phyloP scores from a whole-genome alignment of 768 basidiomycete genomes.

The Strobilomyces confusus region DNA sequence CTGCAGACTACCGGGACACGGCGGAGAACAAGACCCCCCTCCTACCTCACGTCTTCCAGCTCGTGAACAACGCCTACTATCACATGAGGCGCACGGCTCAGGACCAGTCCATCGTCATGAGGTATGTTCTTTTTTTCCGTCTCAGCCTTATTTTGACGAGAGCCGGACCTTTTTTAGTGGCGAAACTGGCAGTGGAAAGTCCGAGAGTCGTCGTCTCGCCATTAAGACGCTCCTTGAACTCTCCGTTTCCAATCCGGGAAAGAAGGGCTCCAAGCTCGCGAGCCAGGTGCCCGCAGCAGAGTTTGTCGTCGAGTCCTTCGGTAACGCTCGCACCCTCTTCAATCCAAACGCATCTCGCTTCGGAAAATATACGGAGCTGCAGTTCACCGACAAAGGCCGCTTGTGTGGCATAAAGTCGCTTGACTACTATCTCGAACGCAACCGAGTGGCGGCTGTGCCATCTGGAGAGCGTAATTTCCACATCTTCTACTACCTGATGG shows the following conservation, averaged over 20 bases:
- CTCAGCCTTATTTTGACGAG: not conserved
- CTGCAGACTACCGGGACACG: slow-evolving; percentile 79
- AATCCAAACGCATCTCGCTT: slow-evolving; percentile 96
- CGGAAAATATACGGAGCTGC: slow-evolving; percentile 96
- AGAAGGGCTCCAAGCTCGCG: slow-evolving; percentile 89
- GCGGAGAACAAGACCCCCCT: slow-evolving; percentile 54
- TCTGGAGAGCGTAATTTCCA: slow-evolving; percentile 96
- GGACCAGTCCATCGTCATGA: slow-evolving; percentile 87
- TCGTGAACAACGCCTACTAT: slow-evolving; percentile 90
- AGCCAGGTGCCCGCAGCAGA: slow-evolving; percentile 87
- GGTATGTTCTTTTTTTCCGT: slow-evolving; percentile 43
- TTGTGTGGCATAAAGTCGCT: slow-evolving; percentile 89
- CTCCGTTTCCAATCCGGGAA: slow-evolving; percentile 81
- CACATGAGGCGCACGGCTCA: slow-evolving; percentile 93
- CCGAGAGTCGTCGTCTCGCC: slow-evolving; percentile 83
- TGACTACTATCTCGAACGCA: slow-evolving; percentile 93
- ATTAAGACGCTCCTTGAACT: slow-evolving; percentile 93
- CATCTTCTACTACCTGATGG: slow-evolving; percentile 95
- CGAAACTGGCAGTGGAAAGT: slow-evolving; percentile 91
- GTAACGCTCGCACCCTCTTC: slow-evolving; percentile 86
- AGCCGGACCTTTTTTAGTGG: slow-evolving; percentile 49
- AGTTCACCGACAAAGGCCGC: slow-evolving; percentile 90
- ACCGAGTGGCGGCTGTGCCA: slow-evolving; percentile 81
- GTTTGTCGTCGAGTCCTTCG: slow-evolving; percentile 94
- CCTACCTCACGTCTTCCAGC: slow-evolving; percentile 88